phyloP scores from a whole-genome alignment of 257 asterid genomes.

The Capsicum baccatum region DNA sequence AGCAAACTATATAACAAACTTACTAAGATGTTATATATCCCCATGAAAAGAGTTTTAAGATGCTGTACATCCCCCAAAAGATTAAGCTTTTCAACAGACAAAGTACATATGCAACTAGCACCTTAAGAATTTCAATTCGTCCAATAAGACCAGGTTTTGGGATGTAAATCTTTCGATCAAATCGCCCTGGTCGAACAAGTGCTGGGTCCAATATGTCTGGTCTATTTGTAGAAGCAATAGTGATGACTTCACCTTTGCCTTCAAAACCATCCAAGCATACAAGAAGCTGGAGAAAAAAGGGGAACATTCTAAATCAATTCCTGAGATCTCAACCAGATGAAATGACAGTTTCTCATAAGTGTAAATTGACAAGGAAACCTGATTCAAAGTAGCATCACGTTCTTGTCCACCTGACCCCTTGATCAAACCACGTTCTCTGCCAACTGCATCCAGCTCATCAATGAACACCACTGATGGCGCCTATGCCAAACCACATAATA shows the following conservation, averaged over 20 bases:
- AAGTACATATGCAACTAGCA: constrained; percentile 37
- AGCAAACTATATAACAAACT: background rate
- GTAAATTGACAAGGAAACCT: constrained; percentile 53
- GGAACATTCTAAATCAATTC: constrained; percentile 36
- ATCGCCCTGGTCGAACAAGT: constrained; percentile 96
- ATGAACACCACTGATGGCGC: constrained; percentile 98
- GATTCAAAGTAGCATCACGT: constrained; percentile 98
- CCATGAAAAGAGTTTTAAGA: constrained; percentile 26
- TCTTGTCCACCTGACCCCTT: constrained; percentile 98
- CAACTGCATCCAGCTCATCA: constrained; percentile 98
- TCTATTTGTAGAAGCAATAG: constrained; percentile 97
- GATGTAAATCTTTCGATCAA: constrained; percentile 83
- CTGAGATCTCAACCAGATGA: constrained; percentile 33
- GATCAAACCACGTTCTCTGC: constrained; percentile 91
- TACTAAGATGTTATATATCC: constrained; percentile 10
- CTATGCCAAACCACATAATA: constrained; percentile 48
- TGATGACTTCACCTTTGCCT: constrained; percentile 96
- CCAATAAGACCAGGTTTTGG: constrained; percentile 96
- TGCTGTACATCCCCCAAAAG: background rate
- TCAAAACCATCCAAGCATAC: constrained; percentile 97
- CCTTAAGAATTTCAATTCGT: constrained; percentile 89
- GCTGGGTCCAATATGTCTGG: constrained; percentile 98
- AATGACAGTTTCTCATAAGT: constrained; percentile 27
- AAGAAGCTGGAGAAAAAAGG: constrained; percentile 75
- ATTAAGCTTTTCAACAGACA: background rate